Evolutionary conservation across 2,329 filamentous ascomycete species (phyloP), one percentile per base, ranked within the genome.

Genomic region (Talaromyces amestolkiae): DNA sequence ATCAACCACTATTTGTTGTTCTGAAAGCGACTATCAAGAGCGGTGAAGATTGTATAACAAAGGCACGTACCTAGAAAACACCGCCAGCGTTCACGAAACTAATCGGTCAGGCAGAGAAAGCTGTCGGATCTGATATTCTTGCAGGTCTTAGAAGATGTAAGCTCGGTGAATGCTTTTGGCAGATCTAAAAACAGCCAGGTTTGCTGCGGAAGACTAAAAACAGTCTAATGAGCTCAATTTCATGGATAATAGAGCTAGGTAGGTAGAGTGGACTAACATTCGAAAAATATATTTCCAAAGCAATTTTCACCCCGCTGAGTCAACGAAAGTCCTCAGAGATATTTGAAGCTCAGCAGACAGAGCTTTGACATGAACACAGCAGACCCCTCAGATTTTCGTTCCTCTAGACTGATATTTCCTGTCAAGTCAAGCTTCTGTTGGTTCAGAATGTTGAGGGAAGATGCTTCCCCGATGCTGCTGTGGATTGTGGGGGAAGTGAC

Each of bases 401-500:
- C n/a, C 53, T 11, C 17, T 47, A 19, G 27, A 27, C 11, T 8
- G 11, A 35, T 56, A 17, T 24, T 37, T 22, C 11, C 13, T 56
- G 33, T 22, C 33, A 37, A 56, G 53, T 56, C 33, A 56, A 56
- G 53, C 53, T 56, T 24, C 17, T 19, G 31, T 54, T 54, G 31
- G 35, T 39, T 22, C 9, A 19, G 15, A 37, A 22, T 56, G 11
- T 56, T 39, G n/a, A 56, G 31, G 19, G 37, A 37, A 41, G 27
- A 22, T 53, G 49, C 27, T 33, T 53, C 49, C 15, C 27, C 49
- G 49, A 53, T 53, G 27, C 49, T 49, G 41, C 37, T 35, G 24
- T 22, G 17, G 45, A 56, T 61, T 68, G 51, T 61, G 58, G 66
- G 69, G 70, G 69, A 71, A 71, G 71, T 73, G 72, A 73, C 70